Evolutionary conservation across 1,284 basidiomycete genomes (phyloP).

Genomic region (Pterulicium gracile): DNA sequence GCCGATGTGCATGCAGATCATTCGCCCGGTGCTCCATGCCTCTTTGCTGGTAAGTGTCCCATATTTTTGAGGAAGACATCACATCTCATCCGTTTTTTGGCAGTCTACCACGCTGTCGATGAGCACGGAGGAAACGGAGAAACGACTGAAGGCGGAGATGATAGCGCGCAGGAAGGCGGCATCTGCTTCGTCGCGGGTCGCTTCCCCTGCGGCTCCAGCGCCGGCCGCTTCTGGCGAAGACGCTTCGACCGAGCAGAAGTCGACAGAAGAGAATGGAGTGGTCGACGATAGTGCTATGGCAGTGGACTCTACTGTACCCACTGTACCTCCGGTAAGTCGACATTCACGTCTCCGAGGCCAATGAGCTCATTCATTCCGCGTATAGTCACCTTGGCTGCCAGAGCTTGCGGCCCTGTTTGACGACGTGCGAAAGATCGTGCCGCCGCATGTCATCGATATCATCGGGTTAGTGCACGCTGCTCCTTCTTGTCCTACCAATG

Average conservation of each 20-base stretch:
- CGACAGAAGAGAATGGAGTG: constrained; percentile 12
- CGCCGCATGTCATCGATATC: constrained; percentile 48
- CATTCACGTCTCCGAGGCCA: background rate
- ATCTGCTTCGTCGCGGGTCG: constrained; percentile 39
- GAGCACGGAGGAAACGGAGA: constrained; percentile 49
- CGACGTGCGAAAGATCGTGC: constrained; percentile 57
- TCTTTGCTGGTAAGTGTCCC: constrained; percentile 50
- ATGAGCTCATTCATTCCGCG: background rate
- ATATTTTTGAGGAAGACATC: too few relatives aligned
- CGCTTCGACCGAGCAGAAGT: constrained; percentile 2
- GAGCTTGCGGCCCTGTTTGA: constrained; percentile 60
- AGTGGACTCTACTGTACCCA: constrained; percentile 20
- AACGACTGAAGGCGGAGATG: constrained; percentile 62
- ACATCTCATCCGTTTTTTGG: constrained; percentile 2
- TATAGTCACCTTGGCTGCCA: constrained; percentile 57
- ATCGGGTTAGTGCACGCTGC: constrained; percentile 48
- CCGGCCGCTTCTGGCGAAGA: constrained; percentile 23
- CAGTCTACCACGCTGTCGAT: constrained; percentile 46
- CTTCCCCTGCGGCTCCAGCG: constrained; percentile 34
- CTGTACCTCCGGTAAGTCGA: constrained; percentile 15
- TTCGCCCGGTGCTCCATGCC: constrained; percentile 70
- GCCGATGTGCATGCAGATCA: constrained; percentile 85
- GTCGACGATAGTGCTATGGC: constrained; percentile 48
- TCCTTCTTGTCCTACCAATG: constrained; percentile 1
- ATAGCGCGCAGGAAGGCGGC: constrained; percentile 67